Evolutionary conservation across 345 rosid genomes (phyloP).

Genomic region (Dipteronia sinensis): DNA sequence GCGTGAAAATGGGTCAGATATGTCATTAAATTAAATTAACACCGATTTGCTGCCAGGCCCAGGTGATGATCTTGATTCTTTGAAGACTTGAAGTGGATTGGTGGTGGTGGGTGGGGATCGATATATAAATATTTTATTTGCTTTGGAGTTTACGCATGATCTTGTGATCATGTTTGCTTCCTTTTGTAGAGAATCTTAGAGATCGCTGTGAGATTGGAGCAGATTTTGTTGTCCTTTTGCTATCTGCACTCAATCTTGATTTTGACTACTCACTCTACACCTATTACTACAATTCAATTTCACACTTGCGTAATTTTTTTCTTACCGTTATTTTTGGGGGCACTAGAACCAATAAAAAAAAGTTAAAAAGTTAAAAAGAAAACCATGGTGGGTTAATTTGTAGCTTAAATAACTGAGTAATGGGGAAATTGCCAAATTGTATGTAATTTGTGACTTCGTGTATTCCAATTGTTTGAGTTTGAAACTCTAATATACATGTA

Average conservation of each 20-base stretch:
- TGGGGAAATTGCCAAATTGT: too few relatives aligned
- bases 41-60: background rate
- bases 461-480: too few relatives aligned
- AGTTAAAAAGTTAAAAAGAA: too few relatives aligned
- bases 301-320: too few relatives aligned
- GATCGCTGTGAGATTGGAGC: background rate
- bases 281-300: background rate
- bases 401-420: too few relatives aligned
- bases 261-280: background rate
- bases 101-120: background rate
- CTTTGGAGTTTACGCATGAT: constrained; percentile 14
- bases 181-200: constrained; percentile 5
- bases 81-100: too few relatives aligned
- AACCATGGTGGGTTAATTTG: too few relatives aligned
- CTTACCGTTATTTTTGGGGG: too few relatives aligned
- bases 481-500: too few relatives aligned
- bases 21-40: background rate
- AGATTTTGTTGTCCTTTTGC: constrained; percentile 11
- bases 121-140: background rate
- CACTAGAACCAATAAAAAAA: too few relatives aligned
- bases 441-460: too few relatives aligned
- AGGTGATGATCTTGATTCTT: too few relatives aligned
- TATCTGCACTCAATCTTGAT: background rate
- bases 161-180: background rate
- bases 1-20: constrained; percentile 4